Evolutionary conservation across 305 asterid genomes (phyloP).

Genomic region (Fraxinus latifolia): DNA sequence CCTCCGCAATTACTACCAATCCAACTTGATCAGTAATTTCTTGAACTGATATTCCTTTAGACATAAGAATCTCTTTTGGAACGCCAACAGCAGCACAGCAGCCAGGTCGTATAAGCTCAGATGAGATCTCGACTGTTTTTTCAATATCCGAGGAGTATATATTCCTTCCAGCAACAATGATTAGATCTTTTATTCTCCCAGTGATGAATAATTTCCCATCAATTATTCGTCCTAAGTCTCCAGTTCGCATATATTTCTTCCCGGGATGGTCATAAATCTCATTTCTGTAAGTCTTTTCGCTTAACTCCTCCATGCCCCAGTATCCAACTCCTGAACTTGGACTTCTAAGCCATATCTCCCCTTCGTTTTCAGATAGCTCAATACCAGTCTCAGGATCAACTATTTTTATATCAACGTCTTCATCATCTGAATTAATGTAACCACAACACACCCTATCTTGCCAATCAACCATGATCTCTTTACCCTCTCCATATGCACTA

Average conservation of each 20-base stretch:
- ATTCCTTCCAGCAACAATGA: conserved; percentile 63
- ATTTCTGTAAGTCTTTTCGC: conserved; percentile 46
- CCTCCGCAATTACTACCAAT: conserved; percentile 66
- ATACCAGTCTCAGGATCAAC: conserved; percentile 52
- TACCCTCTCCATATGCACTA: conserved; percentile 65
- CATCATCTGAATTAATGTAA: conserved; percentile 31
- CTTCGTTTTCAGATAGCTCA: conserved; percentile 52
- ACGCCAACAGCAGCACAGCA: conserved; percentile 74
- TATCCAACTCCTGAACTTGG: conserved; percentile 69
- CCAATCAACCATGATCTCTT: conserved; percentile 61
- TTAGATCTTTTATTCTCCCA: conserved; percentile 69
- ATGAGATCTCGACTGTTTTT: conserved; percentile 62
- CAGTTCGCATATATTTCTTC: conserved; percentile 47
- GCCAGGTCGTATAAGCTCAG: conserved; percentile 65
- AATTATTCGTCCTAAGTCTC: conserved; percentile 64
- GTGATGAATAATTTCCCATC: conserved; percentile 58
- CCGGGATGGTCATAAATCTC: conserved; percentile 36
- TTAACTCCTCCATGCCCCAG: conserved; percentile 57
- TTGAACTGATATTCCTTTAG: conserved; percentile 50
- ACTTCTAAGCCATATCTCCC: conserved; percentile 73
- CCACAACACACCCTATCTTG: conserved; percentile 76
- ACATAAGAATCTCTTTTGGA: conserved; percentile 48
- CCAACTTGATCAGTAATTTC: conserved; percentile 60
- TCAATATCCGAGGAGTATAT: conserved; percentile 66
- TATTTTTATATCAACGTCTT: conserved; percentile 47